These are phyloP conservation scores for Leccinum uliginosum DNA, from an alignment of 768 basidiomycete species.

Conservation along the genomic window DNA sequence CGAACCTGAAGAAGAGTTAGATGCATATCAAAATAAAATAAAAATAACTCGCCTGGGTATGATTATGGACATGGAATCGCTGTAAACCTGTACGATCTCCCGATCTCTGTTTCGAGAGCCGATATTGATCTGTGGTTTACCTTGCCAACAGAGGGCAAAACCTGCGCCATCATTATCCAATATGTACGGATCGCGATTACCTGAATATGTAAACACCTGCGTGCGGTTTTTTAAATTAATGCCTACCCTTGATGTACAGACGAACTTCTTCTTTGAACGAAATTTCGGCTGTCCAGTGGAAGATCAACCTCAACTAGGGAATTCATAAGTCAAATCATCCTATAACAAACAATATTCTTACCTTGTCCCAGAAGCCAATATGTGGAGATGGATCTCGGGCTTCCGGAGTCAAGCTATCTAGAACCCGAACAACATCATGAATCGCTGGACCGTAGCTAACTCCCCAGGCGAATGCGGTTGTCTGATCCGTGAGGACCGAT, in stretches of 20 bases:
- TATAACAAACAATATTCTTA: conserved; percentile 27
- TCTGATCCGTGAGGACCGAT: conserved; percentile 54
- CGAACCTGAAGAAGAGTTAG: conserved; percentile 18
- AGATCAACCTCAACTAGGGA: conserved; percentile 61
- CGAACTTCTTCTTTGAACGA: conserved; percentile 70
- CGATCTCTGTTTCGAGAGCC: conserved; percentile 64
- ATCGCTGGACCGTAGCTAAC: conserved; percentile 82
- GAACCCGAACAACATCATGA: conserved; percentile 77
- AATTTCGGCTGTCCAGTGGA: conserved; percentile 77
- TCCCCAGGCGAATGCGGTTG: conserved; percentile 83
- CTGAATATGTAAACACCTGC: conserved; percentile 36
- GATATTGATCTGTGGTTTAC: conserved; percentile 65
- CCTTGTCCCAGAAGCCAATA: conserved; percentile 96
- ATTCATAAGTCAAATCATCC: conserved; percentile 2
- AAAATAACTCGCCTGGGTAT: conserved; percentile 72
- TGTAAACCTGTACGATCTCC: conserved; percentile 80
- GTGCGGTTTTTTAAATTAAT: conserved; percentile 3
- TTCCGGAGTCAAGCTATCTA: conserved; percentile 77
- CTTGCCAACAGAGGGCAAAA: conserved; percentile 82
- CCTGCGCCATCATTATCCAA: conserved; percentile 73
- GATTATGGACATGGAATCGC: conserved; percentile 75
- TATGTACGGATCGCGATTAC: conserved; percentile 76
- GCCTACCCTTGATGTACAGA: conserved; percentile 79
- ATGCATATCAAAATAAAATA: not conserved
- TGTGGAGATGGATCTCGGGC: conserved; percentile 78